These are phyloP conservation scores for Volutella citrinella DNA, from an alignment of 2,329 filamentous ascomycete species.

Conservation along the genomic window DNA sequence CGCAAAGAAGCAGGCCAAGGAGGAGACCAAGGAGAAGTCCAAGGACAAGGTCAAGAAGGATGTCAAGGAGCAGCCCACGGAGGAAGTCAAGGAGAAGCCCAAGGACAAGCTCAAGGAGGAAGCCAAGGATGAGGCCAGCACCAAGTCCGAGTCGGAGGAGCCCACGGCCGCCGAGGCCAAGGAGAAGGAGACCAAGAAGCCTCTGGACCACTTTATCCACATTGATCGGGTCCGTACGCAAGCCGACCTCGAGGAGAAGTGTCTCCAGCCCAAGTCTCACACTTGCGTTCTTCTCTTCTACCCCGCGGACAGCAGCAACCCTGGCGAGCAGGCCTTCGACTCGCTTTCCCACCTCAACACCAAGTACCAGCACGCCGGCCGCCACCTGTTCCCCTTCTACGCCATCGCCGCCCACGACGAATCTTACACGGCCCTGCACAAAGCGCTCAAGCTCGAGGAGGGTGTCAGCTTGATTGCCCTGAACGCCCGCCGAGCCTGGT, in stretches of 20 bases:
- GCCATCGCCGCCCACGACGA: constrained; percentile 57
- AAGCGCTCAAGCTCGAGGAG: constrained; percentile 55
- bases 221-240: constrained; percentile 64
- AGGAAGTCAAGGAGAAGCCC: constrained; percentile 28
- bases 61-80: constrained; percentile 33
- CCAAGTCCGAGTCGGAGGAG: constrained; percentile 23
- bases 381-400: constrained; percentile 80
- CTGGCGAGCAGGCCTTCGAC: constrained; percentile 55
- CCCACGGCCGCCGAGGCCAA: constrained; percentile 25
- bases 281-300: constrained; percentile 81
- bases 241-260: constrained; percentile 65
- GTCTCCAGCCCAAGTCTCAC: constrained; percentile 70
- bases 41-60: constrained; percentile 39
- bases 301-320: constrained; percentile 48
- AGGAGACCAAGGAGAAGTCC: constrained; percentile 28
- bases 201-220: constrained; percentile 42
- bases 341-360: constrained; percentile 71
- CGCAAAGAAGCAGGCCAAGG: constrained; percentile 33
- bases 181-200: constrained; percentile 13
- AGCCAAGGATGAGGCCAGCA: constrained; percentile 25
- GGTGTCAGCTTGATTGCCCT: constrained; percentile 74
- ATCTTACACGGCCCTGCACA: constrained; percentile 39
- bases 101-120: constrained; percentile 38
- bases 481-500: constrained; percentile 86
- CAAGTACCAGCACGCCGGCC: constrained; percentile 66